phyloP scores from a whole-genome alignment of 345 rosid species.

The Linum trigynum region DNA sequence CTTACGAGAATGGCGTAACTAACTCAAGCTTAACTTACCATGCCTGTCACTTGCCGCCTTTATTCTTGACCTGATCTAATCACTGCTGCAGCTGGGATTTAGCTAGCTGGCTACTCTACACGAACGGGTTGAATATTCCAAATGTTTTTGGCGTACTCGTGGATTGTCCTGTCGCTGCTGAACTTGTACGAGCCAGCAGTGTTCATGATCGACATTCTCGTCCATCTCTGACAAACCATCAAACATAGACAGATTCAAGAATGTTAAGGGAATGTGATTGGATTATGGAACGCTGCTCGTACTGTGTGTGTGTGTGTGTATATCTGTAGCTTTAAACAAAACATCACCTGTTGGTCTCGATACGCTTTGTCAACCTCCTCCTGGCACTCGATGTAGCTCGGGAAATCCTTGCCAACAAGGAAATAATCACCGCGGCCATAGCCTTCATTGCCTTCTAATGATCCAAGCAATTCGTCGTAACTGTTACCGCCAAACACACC shows the following conservation, averaged over 20 bases:
- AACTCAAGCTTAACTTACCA: too few species aligned
- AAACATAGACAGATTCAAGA: not conserved
- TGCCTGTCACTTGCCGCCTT: too few species aligned
- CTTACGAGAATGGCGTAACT: too few species aligned
- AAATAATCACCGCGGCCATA: constrained; percentile 74
- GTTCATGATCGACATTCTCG: constrained; percentile 53
- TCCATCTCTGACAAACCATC: constrained; percentile 36
- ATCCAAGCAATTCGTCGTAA: constrained; percentile 58
- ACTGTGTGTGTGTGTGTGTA: too few species aligned
- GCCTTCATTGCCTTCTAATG: constrained; percentile 80
- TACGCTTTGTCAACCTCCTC: constrained; percentile 66
- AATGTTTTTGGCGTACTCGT: constrained; percentile 47
- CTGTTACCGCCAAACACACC: constrained; percentile 56
- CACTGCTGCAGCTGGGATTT: too few species aligned
- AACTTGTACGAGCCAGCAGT: constrained; percentile 51
- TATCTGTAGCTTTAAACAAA: too few species aligned
- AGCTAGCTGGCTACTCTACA: not conserved
- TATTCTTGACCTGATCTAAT: too few species aligned
- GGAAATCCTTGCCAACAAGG: constrained; percentile 82
- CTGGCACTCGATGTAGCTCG: constrained; percentile 74
- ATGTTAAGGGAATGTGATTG: not conserved
- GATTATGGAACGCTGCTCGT: not conserved
- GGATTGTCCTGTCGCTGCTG: constrained; percentile 54
- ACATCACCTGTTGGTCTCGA: constrained; percentile 48
- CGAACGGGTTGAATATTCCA: constrained; percentile 39